These are phyloP conservation scores for Macaranga tanarius DNA, from an alignment of 441 rosid genomes.

Conservation along the genomic window DNA sequence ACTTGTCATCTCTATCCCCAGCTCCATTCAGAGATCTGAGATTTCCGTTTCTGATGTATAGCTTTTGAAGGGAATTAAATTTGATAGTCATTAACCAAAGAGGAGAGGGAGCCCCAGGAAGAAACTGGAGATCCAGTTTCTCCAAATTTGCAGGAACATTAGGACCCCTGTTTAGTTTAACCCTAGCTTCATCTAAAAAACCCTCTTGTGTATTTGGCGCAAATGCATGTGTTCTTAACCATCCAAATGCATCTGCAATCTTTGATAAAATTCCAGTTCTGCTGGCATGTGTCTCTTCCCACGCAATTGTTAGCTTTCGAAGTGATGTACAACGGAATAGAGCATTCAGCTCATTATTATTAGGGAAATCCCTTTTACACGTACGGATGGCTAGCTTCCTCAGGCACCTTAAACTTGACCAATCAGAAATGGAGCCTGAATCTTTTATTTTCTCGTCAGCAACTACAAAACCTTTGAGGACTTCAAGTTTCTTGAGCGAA, in stretches of 20 bases:
- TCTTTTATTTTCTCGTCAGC: not conserved
- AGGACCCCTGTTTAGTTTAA: no score
- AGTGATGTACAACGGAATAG: constrained; percentile 15
- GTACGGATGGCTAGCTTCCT: constrained; percentile 24
- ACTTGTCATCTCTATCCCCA: not conserved
- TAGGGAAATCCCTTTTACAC: constrained; percentile 14
- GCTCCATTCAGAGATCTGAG: not conserved
- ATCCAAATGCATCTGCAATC: no score
- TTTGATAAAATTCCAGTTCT: not conserved
- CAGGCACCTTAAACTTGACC: constrained; percentile 17
- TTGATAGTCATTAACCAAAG: not conserved
- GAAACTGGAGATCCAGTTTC: not conserved
- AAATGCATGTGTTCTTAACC: no score
- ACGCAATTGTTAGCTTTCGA: constrained; percentile 21
- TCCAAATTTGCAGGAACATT: not conserved
- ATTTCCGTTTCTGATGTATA: not conserved
- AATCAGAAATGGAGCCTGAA: constrained; percentile 23
- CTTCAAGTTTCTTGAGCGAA: constrained; percentile 26
- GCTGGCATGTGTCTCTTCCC: constrained; percentile 16
- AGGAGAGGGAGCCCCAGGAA: not conserved
- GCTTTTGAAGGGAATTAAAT: not conserved
- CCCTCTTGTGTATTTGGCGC: no score
- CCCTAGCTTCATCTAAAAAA: no score
- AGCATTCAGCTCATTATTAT: constrained; percentile 8
- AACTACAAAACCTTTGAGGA: constrained; percentile 30